Conservation (phyloP, 331 rosid genomes). For the Rhamnella rubrinervis region DNA sequence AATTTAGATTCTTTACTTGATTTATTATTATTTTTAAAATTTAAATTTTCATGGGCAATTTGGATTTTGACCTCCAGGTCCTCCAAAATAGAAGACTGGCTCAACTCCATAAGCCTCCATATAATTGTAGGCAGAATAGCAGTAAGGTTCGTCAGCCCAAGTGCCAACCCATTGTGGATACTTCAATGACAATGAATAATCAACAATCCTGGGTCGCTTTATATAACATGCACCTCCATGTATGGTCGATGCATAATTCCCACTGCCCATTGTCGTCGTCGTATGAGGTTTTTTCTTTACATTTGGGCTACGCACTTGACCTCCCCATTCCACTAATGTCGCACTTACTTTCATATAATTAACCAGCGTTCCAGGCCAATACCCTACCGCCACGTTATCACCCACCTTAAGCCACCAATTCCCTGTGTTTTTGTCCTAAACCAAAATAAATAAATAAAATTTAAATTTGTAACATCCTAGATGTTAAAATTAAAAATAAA, state of each 20-base stretch:
- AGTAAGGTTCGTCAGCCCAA: conserved; percentile 30
- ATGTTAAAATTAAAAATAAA: no score
- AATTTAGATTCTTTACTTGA: no score
- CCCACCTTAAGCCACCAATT: conserved; percentile 39
- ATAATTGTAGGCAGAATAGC: conserved; percentile 38
- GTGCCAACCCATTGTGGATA: conserved; percentile 36
- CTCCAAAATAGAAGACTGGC: conserved; percentile 58
- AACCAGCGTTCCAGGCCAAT: conserved; percentile 30
- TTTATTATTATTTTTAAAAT: no score
- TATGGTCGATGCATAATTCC: conserved; percentile 26
- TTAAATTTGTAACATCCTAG: no score
- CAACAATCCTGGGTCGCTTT: conserved; percentile 30
- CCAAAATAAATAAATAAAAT: no score
- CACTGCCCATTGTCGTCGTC: conserved; percentile 62
- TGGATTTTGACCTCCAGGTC: conserved; percentile 39
- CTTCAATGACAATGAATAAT: conserved; percentile 37
- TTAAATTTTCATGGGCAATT: conserved; percentile 28
- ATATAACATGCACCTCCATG: conserved; percentile 36
- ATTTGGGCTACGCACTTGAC: conserved; percentile 50
- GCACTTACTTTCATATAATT: conserved; percentile 22
- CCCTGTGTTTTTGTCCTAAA: conserved; percentile 28
- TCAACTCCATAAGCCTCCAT: conserved; percentile 18
- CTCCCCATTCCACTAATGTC: conserved; percentile 62
- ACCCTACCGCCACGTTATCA: conserved; percentile 9
- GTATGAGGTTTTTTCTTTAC: conserved; percentile 49